Percentiles rank a stretch among this genome's conserved stretches.
Evolutionary conservation across 1,284 basidiomycete species (phyloP).

Genomic region (Leccinum pseudoinsigne): DNA sequence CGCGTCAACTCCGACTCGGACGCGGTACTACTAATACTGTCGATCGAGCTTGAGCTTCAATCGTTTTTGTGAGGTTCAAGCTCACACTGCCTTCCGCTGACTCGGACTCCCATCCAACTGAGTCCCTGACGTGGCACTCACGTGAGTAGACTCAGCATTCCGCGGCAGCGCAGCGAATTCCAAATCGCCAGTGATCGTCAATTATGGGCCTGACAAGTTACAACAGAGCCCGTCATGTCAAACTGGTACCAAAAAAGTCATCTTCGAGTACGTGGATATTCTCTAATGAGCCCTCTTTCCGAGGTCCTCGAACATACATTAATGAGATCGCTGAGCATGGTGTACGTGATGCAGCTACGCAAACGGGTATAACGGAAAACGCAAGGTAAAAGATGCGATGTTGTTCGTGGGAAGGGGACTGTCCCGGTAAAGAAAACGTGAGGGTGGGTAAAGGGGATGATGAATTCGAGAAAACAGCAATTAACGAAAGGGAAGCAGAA

Average conservation of each 20-base stretch:
- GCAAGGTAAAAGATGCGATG: slow-evolving; percentile 16
- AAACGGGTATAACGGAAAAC: slow-evolving; percentile 32
- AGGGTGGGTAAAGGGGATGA: slow-evolving; percentile 3
- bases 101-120: background rate
- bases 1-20: background rate
- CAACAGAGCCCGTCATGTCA: background rate
- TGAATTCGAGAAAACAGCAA: slow-evolving; percentile 6
- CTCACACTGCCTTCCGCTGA: background rate
- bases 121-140: background rate
- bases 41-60: background rate
- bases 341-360: slow-evolving; percentile 33
- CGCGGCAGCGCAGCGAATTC: background rate
- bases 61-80: background rate
- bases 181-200: background rate
- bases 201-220: background rate
- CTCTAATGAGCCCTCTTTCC: slow-evolving; percentile 12
- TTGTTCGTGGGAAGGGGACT: slow-evolving; percentile 12
- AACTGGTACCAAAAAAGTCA: background rate
- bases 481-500: slow-evolving; percentile 11
- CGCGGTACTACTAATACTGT: too few relatives aligned
- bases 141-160: background rate
- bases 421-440: slow-evolving; percentile 7
- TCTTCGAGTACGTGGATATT: slow-evolving; percentile 11
- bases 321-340: slow-evolving; percentile 30
- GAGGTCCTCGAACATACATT: slow-evolving; percentile 28